Conservation (phyloP, 1,139 yeast species). For the Kodamaea suecica region DNA sequence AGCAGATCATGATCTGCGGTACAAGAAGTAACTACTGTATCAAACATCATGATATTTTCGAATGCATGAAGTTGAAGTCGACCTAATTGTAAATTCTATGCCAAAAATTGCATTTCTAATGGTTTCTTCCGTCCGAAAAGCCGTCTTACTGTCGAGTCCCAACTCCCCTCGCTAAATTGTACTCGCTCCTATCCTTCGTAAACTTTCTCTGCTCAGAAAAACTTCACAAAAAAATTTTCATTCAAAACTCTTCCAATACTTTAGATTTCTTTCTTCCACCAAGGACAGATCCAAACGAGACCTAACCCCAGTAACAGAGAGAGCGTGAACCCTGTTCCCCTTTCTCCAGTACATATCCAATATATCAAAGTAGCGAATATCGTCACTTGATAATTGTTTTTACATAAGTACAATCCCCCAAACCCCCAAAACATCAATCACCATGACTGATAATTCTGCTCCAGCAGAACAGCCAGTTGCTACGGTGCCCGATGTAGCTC, state of each 20-base stretch:
- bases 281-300: conserved; percentile 5
- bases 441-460: conserved; percentile 12
- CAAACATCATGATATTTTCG: no score
- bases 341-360: conserved; percentile 3
- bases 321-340: conserved; percentile 8
- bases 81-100: no score
- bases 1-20: no score
- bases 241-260: conserved; percentile 5
- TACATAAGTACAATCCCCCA: conserved; percentile 2
- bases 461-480: conserved; percentile 11
- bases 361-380: not conserved
- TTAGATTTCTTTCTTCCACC: conserved; percentile 4
- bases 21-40: no score
- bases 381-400: conserved; percentile 7
- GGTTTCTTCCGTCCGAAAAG: no score
- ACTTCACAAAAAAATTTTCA: conserved; percentile 6
- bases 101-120: no score
- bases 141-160: no score
- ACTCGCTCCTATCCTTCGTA: no score
- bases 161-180: no score
- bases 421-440: no score
- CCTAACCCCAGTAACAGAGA: conserved; percentile 8
- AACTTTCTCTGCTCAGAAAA: conserved; percentile 1
- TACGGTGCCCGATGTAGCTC: conserved; percentile 3
- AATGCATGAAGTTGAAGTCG: no score